Evolutionary conservation across 2,329 filamentous ascomycete species (phyloP).

Genomic region (Colletotrichum sp.): DNA sequence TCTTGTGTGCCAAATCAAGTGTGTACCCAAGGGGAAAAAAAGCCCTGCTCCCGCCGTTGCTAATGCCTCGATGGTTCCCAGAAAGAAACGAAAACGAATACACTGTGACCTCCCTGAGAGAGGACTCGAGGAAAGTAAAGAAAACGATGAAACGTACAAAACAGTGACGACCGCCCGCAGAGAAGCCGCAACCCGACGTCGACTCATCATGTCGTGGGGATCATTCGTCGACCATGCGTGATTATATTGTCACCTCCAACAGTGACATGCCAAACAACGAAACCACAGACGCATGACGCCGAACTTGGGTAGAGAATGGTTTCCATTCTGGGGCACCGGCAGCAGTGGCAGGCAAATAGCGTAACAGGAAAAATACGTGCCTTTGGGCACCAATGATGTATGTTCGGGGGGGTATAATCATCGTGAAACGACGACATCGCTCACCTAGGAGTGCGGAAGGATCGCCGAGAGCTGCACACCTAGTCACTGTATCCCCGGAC

Average conservation of each 20-base stretch:
- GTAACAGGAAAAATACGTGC: neutral
- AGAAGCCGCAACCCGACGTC: slow-evolving; percentile 6
- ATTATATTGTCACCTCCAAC: slow-evolving; percentile 10
- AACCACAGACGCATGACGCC: neutral
- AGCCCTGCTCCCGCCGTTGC: slow-evolving; percentile 5
- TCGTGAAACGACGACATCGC: neutral
- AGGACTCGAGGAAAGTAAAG: neutral
- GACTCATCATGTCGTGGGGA: slow-evolving; percentile 18
- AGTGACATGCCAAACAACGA: neutral
- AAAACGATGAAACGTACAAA: neutral
- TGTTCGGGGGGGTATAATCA: neutral
- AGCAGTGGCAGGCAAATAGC: neutral
- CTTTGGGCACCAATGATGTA: neutral
- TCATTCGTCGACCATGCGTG: slow-evolving; percentile 10
- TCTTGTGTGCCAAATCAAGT: neutral
- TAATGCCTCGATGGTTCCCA: neutral
- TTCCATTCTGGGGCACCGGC: slow-evolving; percentile 2
- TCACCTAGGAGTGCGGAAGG: slow-evolving; percentile 1
- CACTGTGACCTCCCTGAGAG: neutral
- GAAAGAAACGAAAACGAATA: neutral
- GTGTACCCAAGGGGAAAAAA: neutral
- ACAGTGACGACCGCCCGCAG: slow-evolving; percentile 1
- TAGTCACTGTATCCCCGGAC: slow-evolving; percentile 15
- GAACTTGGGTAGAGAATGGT: neutral
- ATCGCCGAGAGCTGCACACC: slow-evolving; percentile 18